Percentiles rank a stretch among this genome's conserved stretches.
Conservation (phyloP, 768 basidiomycete species). For the Russula vinacea region DNA sequence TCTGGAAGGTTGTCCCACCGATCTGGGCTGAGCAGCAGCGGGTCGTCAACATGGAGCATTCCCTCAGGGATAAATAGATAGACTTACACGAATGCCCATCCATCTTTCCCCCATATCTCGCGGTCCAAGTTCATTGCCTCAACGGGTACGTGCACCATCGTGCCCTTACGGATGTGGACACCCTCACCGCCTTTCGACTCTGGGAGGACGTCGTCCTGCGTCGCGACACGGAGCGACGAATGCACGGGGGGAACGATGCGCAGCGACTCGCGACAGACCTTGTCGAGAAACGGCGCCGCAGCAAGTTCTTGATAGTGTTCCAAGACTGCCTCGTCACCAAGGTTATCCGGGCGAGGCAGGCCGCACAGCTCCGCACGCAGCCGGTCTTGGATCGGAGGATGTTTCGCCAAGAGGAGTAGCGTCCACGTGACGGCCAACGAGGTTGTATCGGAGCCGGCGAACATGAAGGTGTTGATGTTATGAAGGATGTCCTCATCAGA, state of each 20-base stretch:
- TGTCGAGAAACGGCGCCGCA: slow-evolving; percentile 67
- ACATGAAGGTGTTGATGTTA: slow-evolving; percentile 87
- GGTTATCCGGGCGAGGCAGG: slow-evolving; percentile 39
- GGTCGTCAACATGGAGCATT: not conserved
- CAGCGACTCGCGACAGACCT: slow-evolving; percentile 70
- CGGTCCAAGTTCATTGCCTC: slow-evolving; percentile 80
- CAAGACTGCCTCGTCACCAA: slow-evolving; percentile 50
- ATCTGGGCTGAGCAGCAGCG: slow-evolving; percentile 55
- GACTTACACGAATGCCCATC: slow-evolving; percentile 72
- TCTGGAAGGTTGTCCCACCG: slow-evolving; percentile 78
- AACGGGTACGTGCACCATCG: slow-evolving; percentile 71
- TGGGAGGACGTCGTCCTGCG: slow-evolving; percentile 74
- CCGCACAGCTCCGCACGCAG: slow-evolving; percentile 64
- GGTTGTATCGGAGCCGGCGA: slow-evolving; percentile 86
- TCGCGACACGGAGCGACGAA: slow-evolving; percentile 76
- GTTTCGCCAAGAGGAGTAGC: slow-evolving; percentile 65
- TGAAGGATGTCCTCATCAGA: slow-evolving; percentile 85
- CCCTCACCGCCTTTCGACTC: slow-evolving; percentile 51
- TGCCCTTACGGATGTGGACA: slow-evolving; percentile 61
- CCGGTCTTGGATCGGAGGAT: slow-evolving; percentile 63
- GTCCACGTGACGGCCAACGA: slow-evolving; percentile 84
- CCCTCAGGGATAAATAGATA: not conserved
- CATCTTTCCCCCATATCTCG: slow-evolving; percentile 74
- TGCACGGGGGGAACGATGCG: slow-evolving; percentile 80
- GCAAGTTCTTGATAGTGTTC: slow-evolving; percentile 57